A percentile compares a stretch with the other conserved stretches of the same genome.
Conservation (phyloP, 805 yeast species). For the Hanseniaspora meyeri region DNA sequence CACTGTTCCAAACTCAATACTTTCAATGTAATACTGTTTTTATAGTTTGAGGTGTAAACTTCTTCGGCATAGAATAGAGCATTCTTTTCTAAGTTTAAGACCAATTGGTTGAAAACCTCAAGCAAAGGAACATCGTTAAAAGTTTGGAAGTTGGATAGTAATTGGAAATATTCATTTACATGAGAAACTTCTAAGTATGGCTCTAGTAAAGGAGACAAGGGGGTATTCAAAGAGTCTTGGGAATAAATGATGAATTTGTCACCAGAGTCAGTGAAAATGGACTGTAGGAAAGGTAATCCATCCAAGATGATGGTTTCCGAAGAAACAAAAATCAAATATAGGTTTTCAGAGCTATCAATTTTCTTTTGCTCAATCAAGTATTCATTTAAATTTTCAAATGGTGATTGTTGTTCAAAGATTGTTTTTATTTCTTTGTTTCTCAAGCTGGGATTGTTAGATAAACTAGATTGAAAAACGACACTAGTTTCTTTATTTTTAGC, state of each 20-base stretch:
- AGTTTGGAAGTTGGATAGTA: slow-evolving; percentile 29
- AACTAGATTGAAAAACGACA: not conserved
- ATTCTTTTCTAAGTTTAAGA: slow-evolving; percentile 10
- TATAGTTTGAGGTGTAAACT: slow-evolving; percentile 7
- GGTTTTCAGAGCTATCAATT: not conserved
- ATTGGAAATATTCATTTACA: slow-evolving; percentile 49
- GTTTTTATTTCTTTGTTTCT: slow-evolving; percentile 17
- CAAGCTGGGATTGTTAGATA: slow-evolving; percentile 1
- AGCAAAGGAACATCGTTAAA: slow-evolving; percentile 7
- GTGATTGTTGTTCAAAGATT: slow-evolving; percentile 24
- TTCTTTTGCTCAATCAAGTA: not conserved
- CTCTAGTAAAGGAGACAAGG: slow-evolving; percentile 43
- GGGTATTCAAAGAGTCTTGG: slow-evolving; percentile 21
- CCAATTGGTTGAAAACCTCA: slow-evolving; percentile 9
- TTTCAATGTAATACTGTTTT: slow-evolving; percentile 18
- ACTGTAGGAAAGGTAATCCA: slow-evolving; percentile 10
- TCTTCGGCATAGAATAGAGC: slow-evolving; percentile 9
- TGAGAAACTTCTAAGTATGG: slow-evolving; percentile 50
- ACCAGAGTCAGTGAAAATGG: slow-evolving; percentile 12
- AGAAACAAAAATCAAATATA: slow-evolving; percentile 4
- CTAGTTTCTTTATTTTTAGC: slow-evolving; percentile 10
- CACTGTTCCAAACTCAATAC: slow-evolving; percentile 56
- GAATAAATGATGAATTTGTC: slow-evolving; percentile 13
- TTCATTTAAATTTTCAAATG: slow-evolving; percentile 18
- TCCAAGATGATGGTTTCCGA: slow-evolving; percentile 11